These are phyloP conservation scores for Aegilops tauschii DNA, from an alignment of 176 grass and related monocot genomes.

Conservation along the genomic window DNA sequence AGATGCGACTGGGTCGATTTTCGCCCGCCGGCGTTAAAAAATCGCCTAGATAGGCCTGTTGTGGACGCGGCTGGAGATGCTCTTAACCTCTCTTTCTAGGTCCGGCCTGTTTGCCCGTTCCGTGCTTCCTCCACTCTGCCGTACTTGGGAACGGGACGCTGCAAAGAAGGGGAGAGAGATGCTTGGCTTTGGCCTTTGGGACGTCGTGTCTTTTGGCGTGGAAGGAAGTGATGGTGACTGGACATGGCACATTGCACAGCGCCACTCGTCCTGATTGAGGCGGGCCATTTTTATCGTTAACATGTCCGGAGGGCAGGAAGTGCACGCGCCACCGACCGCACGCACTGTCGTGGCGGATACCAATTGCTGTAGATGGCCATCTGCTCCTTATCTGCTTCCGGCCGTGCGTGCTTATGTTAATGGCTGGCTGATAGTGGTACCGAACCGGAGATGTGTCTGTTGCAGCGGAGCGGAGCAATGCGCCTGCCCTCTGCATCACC, in stretches of 20 bases:
- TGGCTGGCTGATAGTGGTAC: not conserved
- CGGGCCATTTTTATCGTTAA: not conserved
- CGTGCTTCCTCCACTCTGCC: not conserved
- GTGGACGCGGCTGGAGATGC: no score
- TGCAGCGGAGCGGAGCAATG: not conserved
- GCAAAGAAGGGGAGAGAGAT: not conserved
- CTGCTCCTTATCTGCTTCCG: not conserved
- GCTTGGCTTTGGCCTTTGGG: not conserved
- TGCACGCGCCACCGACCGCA: constrained; percentile 31
- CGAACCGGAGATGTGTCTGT: not conserved
- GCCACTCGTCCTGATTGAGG: not conserved
- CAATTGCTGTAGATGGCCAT: not conserved
- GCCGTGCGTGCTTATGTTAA: not conserved
- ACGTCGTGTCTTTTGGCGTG: not conserved
- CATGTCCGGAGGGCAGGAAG: constrained; percentile 9
- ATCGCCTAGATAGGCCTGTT: no score
- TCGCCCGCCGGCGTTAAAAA: no score
- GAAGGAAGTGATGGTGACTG: constrained; percentile 21
- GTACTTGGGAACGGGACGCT: not conserved
- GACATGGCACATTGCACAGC: not conserved
- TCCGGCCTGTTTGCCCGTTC: no score
- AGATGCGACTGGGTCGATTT: no score
- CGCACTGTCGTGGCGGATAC: not conserved
- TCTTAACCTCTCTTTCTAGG: not conserved
- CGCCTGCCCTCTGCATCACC: not conserved